Conservation (phyloP, 2,329 filamentous ascomycete species). For the Cladosporium sp. region DNA sequence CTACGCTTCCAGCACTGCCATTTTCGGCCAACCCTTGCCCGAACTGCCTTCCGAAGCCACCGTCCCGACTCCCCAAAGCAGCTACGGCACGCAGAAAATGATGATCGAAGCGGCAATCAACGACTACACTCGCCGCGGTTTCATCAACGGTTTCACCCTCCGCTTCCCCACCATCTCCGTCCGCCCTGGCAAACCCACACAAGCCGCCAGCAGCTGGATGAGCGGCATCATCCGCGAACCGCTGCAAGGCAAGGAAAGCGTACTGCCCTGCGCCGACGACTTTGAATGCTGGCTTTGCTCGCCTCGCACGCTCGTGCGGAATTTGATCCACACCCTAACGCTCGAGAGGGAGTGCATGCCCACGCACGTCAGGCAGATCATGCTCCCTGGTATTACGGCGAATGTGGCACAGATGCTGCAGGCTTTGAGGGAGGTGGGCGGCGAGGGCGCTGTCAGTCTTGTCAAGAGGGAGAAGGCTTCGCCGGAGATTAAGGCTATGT, state of each 20-base stretch:
- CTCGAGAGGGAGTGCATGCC: conserved; percentile 48
- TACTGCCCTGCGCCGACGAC: conserved; percentile 48
- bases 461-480: conserved; percentile 50
- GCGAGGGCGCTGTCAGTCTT: conserved; percentile 46
- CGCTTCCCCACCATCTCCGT: conserved; percentile 50
- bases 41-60: conserved; percentile 41
- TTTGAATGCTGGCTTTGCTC: conserved; percentile 56
- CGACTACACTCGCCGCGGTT: conserved; percentile 48
- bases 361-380: conserved; percentile 46
- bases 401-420: conserved; percentile 54
- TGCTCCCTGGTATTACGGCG: conserved; percentile 51
- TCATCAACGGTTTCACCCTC: conserved; percentile 40
- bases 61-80: conserved; percentile 44
- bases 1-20: conserved; percentile 46
- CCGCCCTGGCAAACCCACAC: conserved; percentile 47
- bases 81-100: conserved; percentile 49
- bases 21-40: conserved; percentile 45
- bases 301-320: conserved; percentile 50
- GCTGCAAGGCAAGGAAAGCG: conserved; percentile 43
- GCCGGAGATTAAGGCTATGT: conserved; percentile 46
- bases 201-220: conserved; percentile 49
- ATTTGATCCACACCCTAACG: conserved; percentile 49
- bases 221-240: conserved; percentile 52
- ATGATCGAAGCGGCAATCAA: conserved; percentile 48
- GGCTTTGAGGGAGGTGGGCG: conserved; percentile 51